Base-by-base conservation (phyloP, 2,329 filamentous ascomycete species). In the Paraphaeosphaeria sporulosa region DNA sequence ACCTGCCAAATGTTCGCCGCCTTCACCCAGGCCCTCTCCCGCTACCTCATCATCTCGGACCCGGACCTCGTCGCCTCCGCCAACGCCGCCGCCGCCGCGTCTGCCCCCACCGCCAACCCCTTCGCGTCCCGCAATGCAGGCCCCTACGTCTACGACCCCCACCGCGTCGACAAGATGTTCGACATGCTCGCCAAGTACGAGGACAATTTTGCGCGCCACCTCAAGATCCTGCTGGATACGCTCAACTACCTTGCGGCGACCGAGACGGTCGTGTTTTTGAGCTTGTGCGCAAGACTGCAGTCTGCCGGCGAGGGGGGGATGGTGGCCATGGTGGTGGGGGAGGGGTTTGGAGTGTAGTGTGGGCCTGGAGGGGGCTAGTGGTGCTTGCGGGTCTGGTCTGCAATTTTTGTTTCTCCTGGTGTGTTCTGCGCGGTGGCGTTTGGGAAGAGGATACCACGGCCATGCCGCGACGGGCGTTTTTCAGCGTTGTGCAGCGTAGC, bases 201-300 rank as follows among this genome's bases (percentile, higher is more conserved):
- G 78, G 89, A 90, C 65, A 96, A 97, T 74, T 99, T 99, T 76
- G 91, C 90, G 59, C 84, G 93, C 49, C 94, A 98, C 79, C 80
- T 99, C 70, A 94, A 96, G 81, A 97, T 98, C 67, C 79, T 99
- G 70, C 87, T 98, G 40, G 95, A 98, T 75, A 94, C 93, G 62
- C 84, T 99, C 64, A 98, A 99, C 71, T 97, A 98, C 78, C 96
- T 97, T 70, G 95, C 95, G 2, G 95, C 95, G 0, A 98, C 95
- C 0, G 95, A 99, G 82, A 98, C 95, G 42, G 94, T 97, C 3
- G 95, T 97, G 19, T 84, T 99, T 65, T 81, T 98, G 63, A 94
- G 94, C 66, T 82, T 99, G 17, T 96, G 93, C 74, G 93, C 93
- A 13, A 81, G 93, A 62, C 75, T 96, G 71, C 94, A 90, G 71